A percentile compares a stretch with the other conserved stretches of the same genome.
Evolutionary conservation across 108 stramenopile species (phyloP).

Genomic region (Aurantiochytrium sp.): DNA sequence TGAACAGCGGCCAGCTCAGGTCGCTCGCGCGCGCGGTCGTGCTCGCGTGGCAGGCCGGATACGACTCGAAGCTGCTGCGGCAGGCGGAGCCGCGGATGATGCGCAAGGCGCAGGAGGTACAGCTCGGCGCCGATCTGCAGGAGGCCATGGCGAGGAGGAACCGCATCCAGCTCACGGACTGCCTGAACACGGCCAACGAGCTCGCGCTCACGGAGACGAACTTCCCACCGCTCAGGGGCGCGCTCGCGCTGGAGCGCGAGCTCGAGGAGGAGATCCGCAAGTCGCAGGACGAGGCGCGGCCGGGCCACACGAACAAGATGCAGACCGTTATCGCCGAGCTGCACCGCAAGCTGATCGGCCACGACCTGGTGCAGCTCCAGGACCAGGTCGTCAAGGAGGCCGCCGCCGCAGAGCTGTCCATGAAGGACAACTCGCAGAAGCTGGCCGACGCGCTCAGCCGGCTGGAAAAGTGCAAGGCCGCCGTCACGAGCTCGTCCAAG

Average conservation of each 20-base stretch:
- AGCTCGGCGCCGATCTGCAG: neutral
- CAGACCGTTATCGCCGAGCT: neutral
- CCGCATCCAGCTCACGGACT: neutral
- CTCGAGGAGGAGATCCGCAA: conserved; percentile 14
- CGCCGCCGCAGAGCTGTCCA: neutral
- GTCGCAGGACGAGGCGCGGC: conserved; percentile 4
- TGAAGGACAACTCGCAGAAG: neutral
- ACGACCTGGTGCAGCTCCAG: neutral
- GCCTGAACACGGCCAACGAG: neutral
- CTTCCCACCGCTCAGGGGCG: neutral
- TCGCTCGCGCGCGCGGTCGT: neutral
- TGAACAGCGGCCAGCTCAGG: neutral
- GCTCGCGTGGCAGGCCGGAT: neutral
- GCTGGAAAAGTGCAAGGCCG: neutral
- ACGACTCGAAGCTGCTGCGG: neutral
- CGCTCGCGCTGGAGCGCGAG: neutral
- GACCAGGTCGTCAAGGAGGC: neutral
- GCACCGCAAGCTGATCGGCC: neutral
- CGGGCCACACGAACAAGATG: neutral
- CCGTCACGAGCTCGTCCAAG: neutral
- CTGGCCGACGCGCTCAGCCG: neutral
- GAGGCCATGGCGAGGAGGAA: neutral
- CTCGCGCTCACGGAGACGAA: neutral
- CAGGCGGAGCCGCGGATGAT: neutral
- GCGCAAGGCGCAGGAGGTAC: neutral